Evolutionary conservation across 192 early-diverging fungal species (phyloP), one percentile per base, ranked within the genome.

Genomic region (Lunasporangiospora selenospora): DNA sequence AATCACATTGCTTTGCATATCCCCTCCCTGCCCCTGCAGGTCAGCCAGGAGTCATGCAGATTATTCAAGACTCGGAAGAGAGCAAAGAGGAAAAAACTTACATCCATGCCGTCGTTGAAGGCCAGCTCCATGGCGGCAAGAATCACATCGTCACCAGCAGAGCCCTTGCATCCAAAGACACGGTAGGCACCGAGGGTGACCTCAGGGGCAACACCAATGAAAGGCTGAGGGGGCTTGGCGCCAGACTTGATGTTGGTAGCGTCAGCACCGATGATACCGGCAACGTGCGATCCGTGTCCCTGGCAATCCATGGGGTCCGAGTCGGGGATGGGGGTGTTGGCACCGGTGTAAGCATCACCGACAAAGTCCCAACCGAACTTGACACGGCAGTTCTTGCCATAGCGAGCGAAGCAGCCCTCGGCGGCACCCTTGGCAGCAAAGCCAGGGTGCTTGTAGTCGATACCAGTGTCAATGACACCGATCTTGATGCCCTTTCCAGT

Each of bases 201-300:
- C 39, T 85, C 87, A 0, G 95, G 95, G n/a, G 94, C 95, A 31
- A 95, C 91, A 62, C 95, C 95, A 23, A 65, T 76, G 53, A 90
- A 83, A 32, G 66, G 58, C 57, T 58, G 42, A 12, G 55, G 53
- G 4, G 69, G 62, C 34, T 47, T 54, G 37, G 45, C 36, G 24
- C 34, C 16, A 38, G 18, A 39, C 67, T 83, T 78, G 45, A 62
- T 70, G 15, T 52, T 53, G 26, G 48, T 44, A 53, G 87, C 86
- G 19, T 86, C 69, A 15, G 85, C 90, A 18, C 85, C 90, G 55
- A 92, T 81, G 38, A 93, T 93, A 15, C 90, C 90, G 13, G 83
- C 75, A 27, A 88, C 78, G 42, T 88, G 85, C n/a, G 86, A 83
- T 19, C 87, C 86, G 55, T 89, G 87, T 18, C 86, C 87, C 27